Base-by-base conservation (phyloP, 768 basidiomycete genomes). In the Trametes punicea region DNA sequence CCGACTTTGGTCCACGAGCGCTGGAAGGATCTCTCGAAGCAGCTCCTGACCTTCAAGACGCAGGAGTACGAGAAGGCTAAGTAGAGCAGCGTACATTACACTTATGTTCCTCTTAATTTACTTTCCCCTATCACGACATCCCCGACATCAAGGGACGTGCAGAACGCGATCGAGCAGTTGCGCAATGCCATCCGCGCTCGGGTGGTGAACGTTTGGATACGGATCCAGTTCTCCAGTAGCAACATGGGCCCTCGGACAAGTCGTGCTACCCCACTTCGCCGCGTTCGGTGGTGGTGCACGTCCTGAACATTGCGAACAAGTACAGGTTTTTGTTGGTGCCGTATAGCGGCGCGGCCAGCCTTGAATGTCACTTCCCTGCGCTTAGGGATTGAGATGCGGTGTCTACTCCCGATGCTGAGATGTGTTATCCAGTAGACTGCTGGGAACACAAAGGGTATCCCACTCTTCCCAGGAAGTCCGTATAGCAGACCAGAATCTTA, bases 321-420 rank as follows among this genome's bases (percentile, higher is more conserved):
- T 87, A 84, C 68, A 75, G 75, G 44, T 75, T 96, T 30, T 93
- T 94, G 2, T 77, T 96, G 25, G 83, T 83, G 15, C 83, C 92
- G 2, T 94, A 87, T 64, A 84, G 87, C 45, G 93, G 92, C 2
- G 93, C 89, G 10, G 96, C 92, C 0, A 87, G 85, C 64, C 76
- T 95, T 11, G 93, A 96, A 67, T 92, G 92, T 0, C 91, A 96
- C 71, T 90, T 87, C 59, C 81, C 82, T 45, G 88, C 88, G 26
- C 89, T 90, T 55, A 54, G 77, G 70, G 42, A 20, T 8, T 30
- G 27, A 21, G 18, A 6, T 30, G n/a, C n/a, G n/a, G n/a, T n/a
- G n/a, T n/a, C n/a, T n/a, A n/a, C n/a, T 4, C 18, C 15, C 2
- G 23, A 1, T 10, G 30, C 13, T 11, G 45, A 13, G n/a, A 47